Evolutionary conservation across 495 filamentous ascomycete genomes (phyloP).

Genomic region (Terfezia boudieri): DNA sequence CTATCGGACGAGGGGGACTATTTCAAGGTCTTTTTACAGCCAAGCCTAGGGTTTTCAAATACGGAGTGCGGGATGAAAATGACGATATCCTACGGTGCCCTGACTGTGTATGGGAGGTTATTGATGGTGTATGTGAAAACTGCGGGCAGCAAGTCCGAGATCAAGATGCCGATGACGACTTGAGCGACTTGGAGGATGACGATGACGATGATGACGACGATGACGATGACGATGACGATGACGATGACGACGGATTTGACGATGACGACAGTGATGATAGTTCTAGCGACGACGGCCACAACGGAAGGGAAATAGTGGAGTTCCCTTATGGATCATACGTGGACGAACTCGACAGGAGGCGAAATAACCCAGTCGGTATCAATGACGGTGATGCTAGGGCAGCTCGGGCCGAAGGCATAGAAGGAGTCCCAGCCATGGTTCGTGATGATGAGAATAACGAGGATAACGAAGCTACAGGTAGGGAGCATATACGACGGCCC

Average conservation of each 20-base stretch:
- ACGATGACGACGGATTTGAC: slow-evolving; percentile 6
- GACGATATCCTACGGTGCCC: slow-evolving; percentile 45
- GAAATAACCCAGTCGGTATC: neutral
- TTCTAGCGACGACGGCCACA: slow-evolving; percentile 8
- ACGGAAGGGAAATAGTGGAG: neutral
- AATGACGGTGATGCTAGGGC: neutral
- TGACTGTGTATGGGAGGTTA: slow-evolving; percentile 41
- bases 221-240: slow-evolving; percentile 7
- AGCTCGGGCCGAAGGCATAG: neutral
- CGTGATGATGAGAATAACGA: slow-evolving; percentile 16
- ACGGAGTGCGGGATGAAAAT: slow-evolving; percentile 31
- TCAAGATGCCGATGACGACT: slow-evolving; percentile 6
- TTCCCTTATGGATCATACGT: neutral
- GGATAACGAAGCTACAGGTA: slow-evolving; percentile 7
- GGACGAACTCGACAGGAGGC: neutral
- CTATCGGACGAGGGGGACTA: slow-evolving; percentile 29
- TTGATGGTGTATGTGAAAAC: slow-evolving; percentile 29
- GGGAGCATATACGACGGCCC: no score
- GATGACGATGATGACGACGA: slow-evolving; percentile 7
- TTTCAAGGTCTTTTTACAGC: slow-evolving; percentile 41
- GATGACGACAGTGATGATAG: slow-evolving; percentile 21
- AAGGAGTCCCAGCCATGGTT: slow-evolving; percentile 8
- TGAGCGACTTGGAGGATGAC: slow-evolving; percentile 17
- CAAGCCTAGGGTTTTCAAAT: slow-evolving; percentile 8
- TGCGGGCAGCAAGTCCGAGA: slow-evolving; percentile 27